Conservation (phyloP, 2,329 filamentous ascomycete genomes). For the Fusarium avenaceum region DNA sequence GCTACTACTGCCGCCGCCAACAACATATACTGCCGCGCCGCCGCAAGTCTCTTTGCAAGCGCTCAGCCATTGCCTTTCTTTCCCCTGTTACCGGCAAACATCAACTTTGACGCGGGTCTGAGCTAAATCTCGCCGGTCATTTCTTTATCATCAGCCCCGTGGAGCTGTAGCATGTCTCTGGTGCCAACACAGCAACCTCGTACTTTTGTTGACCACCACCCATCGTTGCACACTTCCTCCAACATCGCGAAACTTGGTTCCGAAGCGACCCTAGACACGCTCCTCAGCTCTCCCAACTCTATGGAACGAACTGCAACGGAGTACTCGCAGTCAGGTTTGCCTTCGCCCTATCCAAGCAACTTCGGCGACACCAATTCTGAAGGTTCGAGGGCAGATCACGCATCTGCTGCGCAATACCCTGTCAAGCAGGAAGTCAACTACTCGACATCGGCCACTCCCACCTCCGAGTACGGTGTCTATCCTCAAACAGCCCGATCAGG, state of each 20-base stretch:
- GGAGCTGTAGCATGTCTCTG: conserved; percentile 54
- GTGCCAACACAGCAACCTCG: conserved; percentile 54
- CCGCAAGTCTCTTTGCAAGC: conserved; percentile 52
- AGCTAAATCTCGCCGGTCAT: conserved; percentile 53
- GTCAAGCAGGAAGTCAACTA: conserved; percentile 85
- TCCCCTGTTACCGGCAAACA: conserved; percentile 49
- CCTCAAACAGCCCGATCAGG: conserved; percentile 82
- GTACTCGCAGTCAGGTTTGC: conserved; percentile 91
- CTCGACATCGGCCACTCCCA: conserved; percentile 84
- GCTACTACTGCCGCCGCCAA: conserved; percentile 54
- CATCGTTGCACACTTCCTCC: conserved; percentile 42
- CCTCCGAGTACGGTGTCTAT: conserved; percentile 88
- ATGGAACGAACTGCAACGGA: conserved; percentile 77
- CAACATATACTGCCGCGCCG: conserved; percentile 55
- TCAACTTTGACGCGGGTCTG: conserved; percentile 52
- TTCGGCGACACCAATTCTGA: conserved; percentile 83
- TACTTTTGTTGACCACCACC: conserved; percentile 49
- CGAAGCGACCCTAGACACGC: conserved; percentile 48
- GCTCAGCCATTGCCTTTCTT: conserved; percentile 49
- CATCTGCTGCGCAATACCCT: conserved; percentile 91
- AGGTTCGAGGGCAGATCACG: conserved; percentile 88
- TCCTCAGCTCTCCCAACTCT: conserved; percentile 52
- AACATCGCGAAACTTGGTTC: conserved; percentile 43
- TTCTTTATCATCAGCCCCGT: conserved; percentile 49
- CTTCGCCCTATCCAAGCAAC: conserved; percentile 76